Conservation (phyloP, 768 basidiomycete species). For the Tylopilus plumbeoviolaceoides region DNA sequence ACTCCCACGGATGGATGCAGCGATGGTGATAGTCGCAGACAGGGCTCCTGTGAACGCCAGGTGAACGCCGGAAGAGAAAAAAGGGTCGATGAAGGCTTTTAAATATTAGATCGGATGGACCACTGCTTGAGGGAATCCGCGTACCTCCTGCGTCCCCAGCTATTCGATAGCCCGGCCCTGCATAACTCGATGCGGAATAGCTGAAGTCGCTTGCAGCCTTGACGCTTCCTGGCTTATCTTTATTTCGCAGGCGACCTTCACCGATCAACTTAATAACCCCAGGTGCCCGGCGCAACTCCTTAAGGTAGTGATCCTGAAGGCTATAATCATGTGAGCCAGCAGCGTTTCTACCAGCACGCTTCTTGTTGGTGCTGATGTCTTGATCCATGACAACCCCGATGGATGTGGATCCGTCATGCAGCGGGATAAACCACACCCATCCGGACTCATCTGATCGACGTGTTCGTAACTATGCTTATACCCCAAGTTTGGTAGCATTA, state of each 20-base stretch:
- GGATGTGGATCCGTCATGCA: neutral
- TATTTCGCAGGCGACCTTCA: neutral
- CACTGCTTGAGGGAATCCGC: neutral
- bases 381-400: neutral
- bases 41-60: slow-evolving; percentile 8
- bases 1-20: slow-evolving; percentile 7
- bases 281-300: neutral
- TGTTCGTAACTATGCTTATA: neutral
- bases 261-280: neutral
- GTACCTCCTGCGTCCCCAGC: slow-evolving; percentile 45
- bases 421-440: neutral
- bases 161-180: slow-evolving; percentile 40
- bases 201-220: neutral
- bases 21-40: slow-evolving; percentile 9
- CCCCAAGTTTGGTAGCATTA: neutral
- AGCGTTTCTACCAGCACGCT: neutral
- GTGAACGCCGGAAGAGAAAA: slow-evolving; percentile 11
- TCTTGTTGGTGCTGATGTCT: neutral
- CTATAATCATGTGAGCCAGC: neutral
- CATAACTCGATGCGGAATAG: neutral
- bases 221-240: neutral
- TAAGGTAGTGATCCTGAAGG: neutral
- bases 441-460: neutral
- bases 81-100: slow-evolving; percentile 13
- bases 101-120: neutral